Conservation (phyloP, 305 asterid genomes). For the Fraxinus xanthoxyloides region DNA sequence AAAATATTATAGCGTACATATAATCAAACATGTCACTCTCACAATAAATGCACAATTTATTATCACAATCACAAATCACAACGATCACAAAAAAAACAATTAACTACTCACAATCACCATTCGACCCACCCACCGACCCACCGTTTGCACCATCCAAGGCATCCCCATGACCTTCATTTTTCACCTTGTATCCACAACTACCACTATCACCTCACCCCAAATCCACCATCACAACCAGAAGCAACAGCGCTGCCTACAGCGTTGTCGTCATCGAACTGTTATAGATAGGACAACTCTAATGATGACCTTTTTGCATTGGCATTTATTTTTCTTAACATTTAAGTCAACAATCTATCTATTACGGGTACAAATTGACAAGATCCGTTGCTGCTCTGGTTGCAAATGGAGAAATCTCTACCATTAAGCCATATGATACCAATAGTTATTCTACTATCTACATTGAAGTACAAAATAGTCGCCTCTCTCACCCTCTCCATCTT, state of each 20-base stretch:
- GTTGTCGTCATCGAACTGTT: background rate
- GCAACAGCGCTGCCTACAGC: background rate
- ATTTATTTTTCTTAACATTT: background rate
- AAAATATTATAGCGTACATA: background rate
- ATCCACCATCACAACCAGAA: background rate
- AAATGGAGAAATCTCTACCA: background rate
- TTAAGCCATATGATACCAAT: background rate
- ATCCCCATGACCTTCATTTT: background rate
- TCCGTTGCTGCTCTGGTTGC: background rate
- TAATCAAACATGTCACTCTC: background rate
- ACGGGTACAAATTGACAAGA: background rate
- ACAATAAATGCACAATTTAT: background rate
- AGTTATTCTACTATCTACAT: background rate
- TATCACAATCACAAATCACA: background rate
- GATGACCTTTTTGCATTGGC: background rate
- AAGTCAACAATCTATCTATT: background rate
- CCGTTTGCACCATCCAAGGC: background rate
- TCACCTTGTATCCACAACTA: background rate
- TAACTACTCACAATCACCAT: background rate
- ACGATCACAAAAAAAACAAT: background rate
- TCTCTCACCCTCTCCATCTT: background rate
- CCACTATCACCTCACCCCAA: background rate
- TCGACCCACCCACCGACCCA: background rate
- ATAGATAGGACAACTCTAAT: background rate
- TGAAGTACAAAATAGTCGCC: background rate